Percentiles rank a stretch among this genome's conserved stretches.
Evolutionary conservation across 768 basidiomycete species (phyloP).

Genomic region (Pulveroboletus ravenelii): DNA sequence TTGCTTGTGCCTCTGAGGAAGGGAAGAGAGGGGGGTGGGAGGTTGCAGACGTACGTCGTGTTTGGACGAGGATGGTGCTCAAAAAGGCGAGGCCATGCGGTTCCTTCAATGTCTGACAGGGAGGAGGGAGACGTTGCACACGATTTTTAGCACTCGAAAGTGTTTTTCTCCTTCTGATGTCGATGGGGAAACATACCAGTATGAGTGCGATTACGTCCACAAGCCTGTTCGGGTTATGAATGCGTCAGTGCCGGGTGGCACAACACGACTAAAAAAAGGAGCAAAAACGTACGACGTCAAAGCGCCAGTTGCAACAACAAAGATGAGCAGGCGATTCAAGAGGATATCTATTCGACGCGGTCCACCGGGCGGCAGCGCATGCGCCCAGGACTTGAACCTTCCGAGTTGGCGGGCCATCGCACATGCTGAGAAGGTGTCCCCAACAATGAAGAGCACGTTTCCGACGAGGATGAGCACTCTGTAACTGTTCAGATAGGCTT

Average conservation of each 20-base stretch:
- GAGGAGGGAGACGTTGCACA: too few species aligned
- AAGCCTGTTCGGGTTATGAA: conserved; percentile 7
- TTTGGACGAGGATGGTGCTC: conserved; percentile 22
- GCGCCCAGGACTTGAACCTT: conserved; percentile 10
- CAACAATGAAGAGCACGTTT: conserved; percentile 23
- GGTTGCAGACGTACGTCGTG: conserved; percentile 19
- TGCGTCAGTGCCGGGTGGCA: not conserved
- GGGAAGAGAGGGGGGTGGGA: too few species aligned
- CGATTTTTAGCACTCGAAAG: not conserved
- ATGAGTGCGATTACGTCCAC: conserved; percentile 25
- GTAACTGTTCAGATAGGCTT: not conserved
- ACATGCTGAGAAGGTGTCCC: conserved; percentile 19
- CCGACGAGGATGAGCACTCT: conserved; percentile 13
- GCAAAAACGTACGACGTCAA: conserved; percentile 19
- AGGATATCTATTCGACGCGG: conserved; percentile 18
- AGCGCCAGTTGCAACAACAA: conserved; percentile 25
- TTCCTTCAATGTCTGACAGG: conserved; percentile 15
- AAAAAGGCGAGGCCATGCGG: conserved; percentile 18
- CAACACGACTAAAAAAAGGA: not conserved
- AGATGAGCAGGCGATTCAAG: conserved; percentile 21
- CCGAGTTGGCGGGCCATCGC: conserved; percentile 22
- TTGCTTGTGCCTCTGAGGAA: too few species aligned
- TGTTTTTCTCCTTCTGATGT: not conserved
- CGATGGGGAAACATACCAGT: conserved; percentile 6
- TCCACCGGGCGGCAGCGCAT: not conserved